Base-by-base conservation (phyloP, 495 filamentous ascomycete genomes). In the Penicillium lividum region DNA sequence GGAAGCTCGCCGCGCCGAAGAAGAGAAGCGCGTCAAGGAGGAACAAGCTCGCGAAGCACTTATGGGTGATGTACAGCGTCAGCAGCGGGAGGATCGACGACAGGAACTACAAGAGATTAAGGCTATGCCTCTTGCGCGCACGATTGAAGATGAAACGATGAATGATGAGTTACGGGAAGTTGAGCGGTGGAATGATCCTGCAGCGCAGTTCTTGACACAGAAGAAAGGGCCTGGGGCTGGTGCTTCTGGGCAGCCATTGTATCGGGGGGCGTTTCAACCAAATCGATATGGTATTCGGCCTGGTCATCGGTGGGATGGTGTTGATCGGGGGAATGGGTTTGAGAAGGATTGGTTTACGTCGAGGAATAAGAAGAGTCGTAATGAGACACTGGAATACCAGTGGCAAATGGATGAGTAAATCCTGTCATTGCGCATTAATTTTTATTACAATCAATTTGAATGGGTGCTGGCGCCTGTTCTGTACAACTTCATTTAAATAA, bases 221-320 rank as follows among this genome's bases (percentile, higher is more conserved):
- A 82, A 76, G 55, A 70, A 61, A 36, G 78, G 63, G 5, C 57
- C 65, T 0, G 69, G 63, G 0, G 65, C 68, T 36, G 83, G 82
- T 71, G 67, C 68, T 27, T 84, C 82, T 10, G 87, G 90, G 42
- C 86, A 80, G 64, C 90, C 91, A 49, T 65, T 92, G 22, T 99
- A 97, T 72, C 76, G 85, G 59, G 94, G 93, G 0, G 77, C 86
- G 0, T 89, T 86, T 53, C 74, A 85, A 73, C 94, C 94, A 59
- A 99, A 99, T 84, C 82, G 94, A 55, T 98, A 97, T 81, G 90
- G 91, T 16, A 98, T 98, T 60, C 76, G 87, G 60, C 94, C 94
- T 3, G 95, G 94, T 7, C 88, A 96, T 77, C 75, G 88, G 64
- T 99, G 94, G 94, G 94, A 99, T 84, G 95, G 95, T 13, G 95